phyloP scores from a whole-genome alignment of 1,139 yeast species.

The Candida dubliniensis region DNA sequence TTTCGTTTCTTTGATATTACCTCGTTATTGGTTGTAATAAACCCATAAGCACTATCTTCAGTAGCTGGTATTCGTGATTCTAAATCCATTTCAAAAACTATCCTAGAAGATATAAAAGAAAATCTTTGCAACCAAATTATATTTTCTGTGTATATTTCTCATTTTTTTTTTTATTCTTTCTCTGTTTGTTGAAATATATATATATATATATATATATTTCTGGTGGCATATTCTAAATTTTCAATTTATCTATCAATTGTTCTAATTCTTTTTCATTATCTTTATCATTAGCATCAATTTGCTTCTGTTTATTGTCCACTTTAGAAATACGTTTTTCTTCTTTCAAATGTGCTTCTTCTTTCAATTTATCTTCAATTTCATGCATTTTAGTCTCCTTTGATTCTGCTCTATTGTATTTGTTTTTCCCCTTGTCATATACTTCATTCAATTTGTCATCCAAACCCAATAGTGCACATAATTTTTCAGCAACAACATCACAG shows the following conservation, averaged over 20 bases:
- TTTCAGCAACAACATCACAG: slow-evolving; percentile 63
- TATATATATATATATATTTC: too few species aligned
- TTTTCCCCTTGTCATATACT: slow-evolving; percentile 24
- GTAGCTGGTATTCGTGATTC: not conserved
- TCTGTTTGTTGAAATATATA: too few species aligned
- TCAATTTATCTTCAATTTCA: slow-evolving; percentile 14
- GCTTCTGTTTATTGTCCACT: slow-evolving; percentile 7
- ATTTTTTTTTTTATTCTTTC: too few species aligned
- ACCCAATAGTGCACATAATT: slow-evolving; percentile 55
- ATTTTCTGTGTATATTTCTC: too few species aligned
- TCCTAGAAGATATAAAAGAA: not conserved
- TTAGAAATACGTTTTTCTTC: slow-evolving; percentile 5
- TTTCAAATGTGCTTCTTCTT: slow-evolving; percentile 10
- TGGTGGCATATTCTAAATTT: not conserved
- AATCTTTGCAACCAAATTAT: too few species aligned
- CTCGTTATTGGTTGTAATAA: slow-evolving; percentile 5
- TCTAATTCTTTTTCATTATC: slow-evolving; percentile 2
- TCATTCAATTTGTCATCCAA: slow-evolving; percentile 58
- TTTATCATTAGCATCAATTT: slow-evolving; percentile 2
- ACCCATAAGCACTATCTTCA: slow-evolving; percentile 9
- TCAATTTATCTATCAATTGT: slow-evolving; percentile 7
- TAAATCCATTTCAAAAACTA: not conserved
- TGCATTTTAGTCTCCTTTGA: slow-evolving; percentile 14
- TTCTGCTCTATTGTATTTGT: slow-evolving; percentile 13
- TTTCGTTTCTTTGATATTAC: slow-evolving; percentile 2